Evolutionary conservation across 208 protist species (phyloP), one percentile per base, ranked within the genome.

Genomic region (Trypanosoma grayi): DNA sequence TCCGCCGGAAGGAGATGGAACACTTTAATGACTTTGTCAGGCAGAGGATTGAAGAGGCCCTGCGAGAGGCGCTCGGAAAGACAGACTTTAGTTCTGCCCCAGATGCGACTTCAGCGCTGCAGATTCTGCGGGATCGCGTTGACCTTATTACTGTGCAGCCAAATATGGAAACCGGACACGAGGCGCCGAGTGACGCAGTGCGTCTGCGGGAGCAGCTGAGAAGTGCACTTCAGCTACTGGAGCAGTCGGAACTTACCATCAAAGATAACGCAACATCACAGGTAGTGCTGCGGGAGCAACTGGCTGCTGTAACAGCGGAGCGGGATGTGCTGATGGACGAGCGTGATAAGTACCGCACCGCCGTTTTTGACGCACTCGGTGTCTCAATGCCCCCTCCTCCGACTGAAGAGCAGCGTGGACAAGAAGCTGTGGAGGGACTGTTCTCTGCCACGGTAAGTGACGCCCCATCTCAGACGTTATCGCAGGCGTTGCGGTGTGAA

Each of bases 1-100:
- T 75, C 11, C 77, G 83, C 9, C 68, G 77, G 39, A 75, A 66
- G 16, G 89, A 89, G 47, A 84, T 81, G 37, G 78, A 81, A 47
- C 78, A 85, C 53, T 90, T 95, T 63, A 93, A 79, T 51, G 73
- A 78, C 13, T 88, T 84, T 66, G 80, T 95, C 2, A 88, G 80
- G 37, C 57, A 77, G 18, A 75, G 77, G 50, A 87, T 93, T 34
- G 79, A 90, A 45, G 80, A 87, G 4, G 79, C 80, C 14, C 53
- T 92, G 18, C 64, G 73, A 45, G 66, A 77, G 25, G 83, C 75
- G 9, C 73, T 92, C 40, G 75, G 71, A 28, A 77, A 80, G 24
- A 66, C 68, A 25, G 64, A 68, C 28, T 27, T 66, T 27, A 60
- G 40, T 25, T 65, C 66, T 39, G 60, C 60, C 6, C 20, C 56